Base-by-base conservation (phyloP, 1,139 yeast species). In the Eremothecium cymbalariae region DNA sequence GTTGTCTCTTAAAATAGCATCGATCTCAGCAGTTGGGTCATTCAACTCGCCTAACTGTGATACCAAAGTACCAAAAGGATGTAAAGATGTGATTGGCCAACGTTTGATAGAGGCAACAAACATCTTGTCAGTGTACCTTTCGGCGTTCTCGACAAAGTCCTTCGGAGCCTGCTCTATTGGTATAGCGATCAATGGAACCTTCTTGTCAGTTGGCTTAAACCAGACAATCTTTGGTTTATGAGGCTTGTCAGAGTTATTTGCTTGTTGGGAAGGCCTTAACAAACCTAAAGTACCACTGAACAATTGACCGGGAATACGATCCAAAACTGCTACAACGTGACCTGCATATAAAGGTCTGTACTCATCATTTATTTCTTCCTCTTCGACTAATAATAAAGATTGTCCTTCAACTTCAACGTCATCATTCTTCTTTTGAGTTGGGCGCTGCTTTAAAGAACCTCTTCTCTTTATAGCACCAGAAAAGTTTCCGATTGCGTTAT, bases 321-420 rank as follows among this genome's bases (percentile, higher is more conserved):
- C 98, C 48, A 90, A 82, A 15, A 90, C 95, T 1, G 98, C 98
- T 42, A 90, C 97, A 40, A 90, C 95, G 55, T 90, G 98, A 23
- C 98, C 98, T 2, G 98, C 97, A 53, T 90, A 90, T 37, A 90
- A 68, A 7, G 98, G 98, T 58, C 84, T 88, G 46, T 78, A 75
- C 32, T 84, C 95, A 56, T 90, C 97, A 53, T 81, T 85, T 46
- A 86, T 81, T 57, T 88, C 96, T 54, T 90, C 97, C 57, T 90
- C 98, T 61, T 90, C 98, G 13, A 82, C 94, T 41, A 90, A 67
- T 32, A 90, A 65, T 44, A 90, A 67, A 2, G 94, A 82, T 62
- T 90, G 98, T 33, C 98, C 98, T 61, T 90, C 98, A 31, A 90
- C 98, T 62, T 90, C 98, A 20, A 90, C 95, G 55, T 90, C 98